Base-by-base conservation (phyloP, 768 basidiomycete genomes). In the Agrocybe pediades region DNA sequence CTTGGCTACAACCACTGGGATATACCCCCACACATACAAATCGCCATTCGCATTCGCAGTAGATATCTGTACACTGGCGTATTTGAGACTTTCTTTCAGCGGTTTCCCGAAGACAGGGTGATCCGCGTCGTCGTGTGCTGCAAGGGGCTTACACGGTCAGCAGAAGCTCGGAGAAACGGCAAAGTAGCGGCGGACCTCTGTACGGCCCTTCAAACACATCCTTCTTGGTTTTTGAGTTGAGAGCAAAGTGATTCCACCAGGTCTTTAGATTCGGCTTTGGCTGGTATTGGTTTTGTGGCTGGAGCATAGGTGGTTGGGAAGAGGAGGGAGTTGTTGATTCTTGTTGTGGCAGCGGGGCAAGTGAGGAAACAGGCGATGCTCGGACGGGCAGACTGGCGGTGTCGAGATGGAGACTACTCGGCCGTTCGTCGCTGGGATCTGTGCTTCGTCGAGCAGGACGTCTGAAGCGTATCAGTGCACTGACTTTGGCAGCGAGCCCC, bases 1-100 rank as follows among this genome's bases (percentile, higher is more conserved):
- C 73, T 97, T 98, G 42, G 96, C 96, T 39, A 99, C 96, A 48
- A 98, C 95, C 39, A 98, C 92, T 8, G 96, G 96, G 45, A 99
- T 92, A 67, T 90, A 90, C 1, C 95, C 94, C 89, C 92, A 95
- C 5, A 94, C 88, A 66, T 90, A 92, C 16, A 92, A 78, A 59
- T 90, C 85, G 7, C 93, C 93, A 55, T 83, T 83, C 9, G 87
- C 78, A 54, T 88, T 90, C 6, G 91, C 87, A 13, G 95, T 96
- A 9, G 90, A 92, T 66, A 98, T 96, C 65, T 95, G 95, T 1
- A 97, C 96, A 62, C 84, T 89, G 15, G 96, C 96, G 68, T 88
- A 89, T 62, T 80, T 81, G 60, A 98, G 75, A 56, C 88, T 89
- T 65, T 95, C 91, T 61, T 82, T 81, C 63, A 98, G 82, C 1